Evolutionary conservation across 1,284 basidiomycete species (phyloP), one percentile per base, ranked within the genome.

Genomic region (Leccinum fallax): DNA sequence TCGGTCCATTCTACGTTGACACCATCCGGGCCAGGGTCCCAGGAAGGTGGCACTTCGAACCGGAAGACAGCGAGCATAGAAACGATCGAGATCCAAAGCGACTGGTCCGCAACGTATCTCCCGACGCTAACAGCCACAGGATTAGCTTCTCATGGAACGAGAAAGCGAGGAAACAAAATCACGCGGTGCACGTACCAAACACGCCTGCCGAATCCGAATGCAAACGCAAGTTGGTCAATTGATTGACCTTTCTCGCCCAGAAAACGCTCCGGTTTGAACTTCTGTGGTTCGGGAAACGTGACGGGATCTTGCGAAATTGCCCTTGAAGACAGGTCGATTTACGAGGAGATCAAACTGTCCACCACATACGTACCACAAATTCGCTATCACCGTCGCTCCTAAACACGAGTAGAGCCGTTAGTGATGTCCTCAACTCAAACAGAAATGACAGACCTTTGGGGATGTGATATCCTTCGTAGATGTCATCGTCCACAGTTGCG

Each of bases 191-290:
- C 58, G 9, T 64, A 80, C 80, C 80, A 64, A 75, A 78, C 70
- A 8, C 83, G 75, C 24, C 78, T 69, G 28, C 83, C 83, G 63
- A 81, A 84, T 8, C 83, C 82, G 63, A 80, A 83, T 0, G 73
- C 72, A 60, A 78, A 79, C 7, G 65, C 67, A 49, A 72, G 69
- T n/a, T 78, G 76, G 65, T 83, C 81, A 40, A 74, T 70, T 24
- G 80, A 72, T 7, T 26, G 26, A 34, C 51, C 59, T n/a, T 61
- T 60, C 43, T 53, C 58, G 4, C 53, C 40, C 28, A 74, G 57
- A 64, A 81, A 83, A 1, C 83, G 71, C 19, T 78, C 76, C 2
- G 83, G 83, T 43, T 73, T 68, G 67, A 85, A 84, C 4, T 53
- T 66, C 51, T 74, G 68, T 8, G 81, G 82, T 26, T 83, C 67